These are phyloP conservation scores for Lumnitzera littorea DNA, from an alignment of 345 rosid species.

Conservation along the genomic window DNA sequence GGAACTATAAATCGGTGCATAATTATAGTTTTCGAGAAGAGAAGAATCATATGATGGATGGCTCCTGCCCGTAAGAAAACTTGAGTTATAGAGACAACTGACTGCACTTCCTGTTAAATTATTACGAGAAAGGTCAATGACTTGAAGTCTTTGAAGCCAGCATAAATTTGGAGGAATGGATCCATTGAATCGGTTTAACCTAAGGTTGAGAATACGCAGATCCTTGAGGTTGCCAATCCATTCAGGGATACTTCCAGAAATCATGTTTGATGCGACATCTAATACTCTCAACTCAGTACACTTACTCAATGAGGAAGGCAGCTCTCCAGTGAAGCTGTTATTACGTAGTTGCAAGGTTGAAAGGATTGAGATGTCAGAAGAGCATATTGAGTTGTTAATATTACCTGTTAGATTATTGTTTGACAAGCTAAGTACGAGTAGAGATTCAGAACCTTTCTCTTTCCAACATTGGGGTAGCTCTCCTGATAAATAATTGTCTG, in stretches of 20 bases:
- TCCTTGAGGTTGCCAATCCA: slow-evolving; percentile 6
- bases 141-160: slow-evolving; percentile 3
- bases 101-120: slow-evolving; percentile 1
- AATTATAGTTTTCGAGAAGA: no score
- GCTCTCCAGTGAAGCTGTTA: slow-evolving; percentile 7
- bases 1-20: no score
- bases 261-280: slow-evolving; percentile 13
- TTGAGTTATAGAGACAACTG: not conserved
- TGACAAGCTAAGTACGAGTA: no score
- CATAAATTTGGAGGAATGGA: slow-evolving; percentile 16
- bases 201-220: slow-evolving; percentile 2
- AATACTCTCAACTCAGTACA: not conserved
- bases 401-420: no score
- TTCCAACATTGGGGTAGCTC: no score
- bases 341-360: not conserved
- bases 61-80: no score
- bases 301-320: slow-evolving; percentile 8
- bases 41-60: no score
- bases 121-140: slow-evolving; percentile 8
- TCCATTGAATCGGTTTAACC: slow-evolving; percentile 13
- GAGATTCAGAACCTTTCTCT: no score
- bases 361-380: no score
- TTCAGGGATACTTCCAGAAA: slow-evolving; percentile 12
- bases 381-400: no score
- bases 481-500: no score